These are phyloP conservation scores for Sindora glabra DNA, from an alignment of 306 rosid species.

Conservation along the genomic window DNA sequence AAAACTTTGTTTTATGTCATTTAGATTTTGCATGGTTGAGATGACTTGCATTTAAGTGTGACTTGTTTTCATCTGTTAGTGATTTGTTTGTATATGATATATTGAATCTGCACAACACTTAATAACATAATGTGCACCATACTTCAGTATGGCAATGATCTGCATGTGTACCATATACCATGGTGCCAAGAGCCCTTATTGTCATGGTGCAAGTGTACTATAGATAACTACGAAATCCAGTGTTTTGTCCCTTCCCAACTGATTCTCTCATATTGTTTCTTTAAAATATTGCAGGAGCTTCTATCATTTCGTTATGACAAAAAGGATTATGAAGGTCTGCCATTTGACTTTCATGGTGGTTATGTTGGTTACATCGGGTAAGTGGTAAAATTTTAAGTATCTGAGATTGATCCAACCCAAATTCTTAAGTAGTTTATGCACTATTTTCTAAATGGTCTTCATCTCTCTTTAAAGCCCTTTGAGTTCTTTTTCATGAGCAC, in stretches of 20 bases:
- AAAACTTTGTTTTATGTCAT: no score
- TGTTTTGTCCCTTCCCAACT: neutral
- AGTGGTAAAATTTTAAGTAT: constrained; percentile 26
- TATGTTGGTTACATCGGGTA: constrained; percentile 96
- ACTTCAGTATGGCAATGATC: no score
- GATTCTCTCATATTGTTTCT: constrained; percentile 1
- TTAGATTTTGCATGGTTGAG: no score
- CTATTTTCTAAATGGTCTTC: neutral
- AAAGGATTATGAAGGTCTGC: constrained; percentile 69
- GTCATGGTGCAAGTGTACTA: neutral
- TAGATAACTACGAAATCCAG: neutral
- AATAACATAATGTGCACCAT: no score
- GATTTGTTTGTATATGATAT: no score
- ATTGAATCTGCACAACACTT: no score
- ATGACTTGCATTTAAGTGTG: no score
- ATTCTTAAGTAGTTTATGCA: neutral
- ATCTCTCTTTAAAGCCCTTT: neutral
- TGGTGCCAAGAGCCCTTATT: no score
- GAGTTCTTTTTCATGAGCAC: neutral
- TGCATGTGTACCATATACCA: no score
- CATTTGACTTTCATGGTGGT: constrained; percentile 94
- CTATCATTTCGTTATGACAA: constrained; percentile 50
- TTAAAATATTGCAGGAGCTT: constrained; percentile 65
- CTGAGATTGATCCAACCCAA: neutral
- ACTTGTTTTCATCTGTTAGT: no score